A percentile compares a stretch with the other conserved stretches of the same genome.
Conservation (phyloP, 345 rosid species). For the Lenwebbia sp. region DNA sequence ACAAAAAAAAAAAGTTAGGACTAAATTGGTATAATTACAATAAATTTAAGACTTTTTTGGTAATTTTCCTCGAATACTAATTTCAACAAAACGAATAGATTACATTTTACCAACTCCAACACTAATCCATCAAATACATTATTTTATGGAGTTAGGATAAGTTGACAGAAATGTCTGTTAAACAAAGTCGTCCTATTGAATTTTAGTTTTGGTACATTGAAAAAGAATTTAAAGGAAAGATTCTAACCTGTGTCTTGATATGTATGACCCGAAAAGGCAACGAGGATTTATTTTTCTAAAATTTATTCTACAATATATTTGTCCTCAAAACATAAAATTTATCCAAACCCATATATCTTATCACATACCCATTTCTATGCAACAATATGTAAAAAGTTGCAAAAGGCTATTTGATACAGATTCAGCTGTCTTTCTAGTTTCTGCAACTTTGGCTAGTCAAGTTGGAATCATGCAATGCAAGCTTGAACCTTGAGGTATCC, state of each 20-base stretch:
- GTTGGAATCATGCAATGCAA: slow-evolving; percentile 35
- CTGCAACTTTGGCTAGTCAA: slow-evolving; percentile 7
- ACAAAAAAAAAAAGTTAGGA: too few relatives aligned
- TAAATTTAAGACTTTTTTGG: too few relatives aligned
- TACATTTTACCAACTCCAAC: background rate
- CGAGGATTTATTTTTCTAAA: background rate
- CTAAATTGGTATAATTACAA: too few relatives aligned
- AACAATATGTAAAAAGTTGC: background rate
- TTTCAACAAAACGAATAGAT: too few relatives aligned
- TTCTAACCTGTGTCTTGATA: background rate
- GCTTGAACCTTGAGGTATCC: slow-evolving; percentile 65
- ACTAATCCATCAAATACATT: background rate
- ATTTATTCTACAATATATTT: background rate
- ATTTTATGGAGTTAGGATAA: background rate
- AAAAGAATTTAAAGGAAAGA: background rate
- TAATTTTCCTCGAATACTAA: too few relatives aligned
- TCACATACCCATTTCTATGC: background rate
- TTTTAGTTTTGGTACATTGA: background rate
- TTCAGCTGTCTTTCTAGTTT: background rate
- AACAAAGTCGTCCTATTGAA: background rate
- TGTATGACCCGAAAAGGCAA: background rate
- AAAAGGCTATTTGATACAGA: background rate
- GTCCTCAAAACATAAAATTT: background rate
- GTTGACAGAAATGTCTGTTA: background rate
- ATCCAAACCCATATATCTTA: background rate